Evolutionary conservation across 352 stramenopile species (phyloP), one percentile per base, ranked within the genome.

Genomic region (Phytophthora chlamydospora): DNA sequence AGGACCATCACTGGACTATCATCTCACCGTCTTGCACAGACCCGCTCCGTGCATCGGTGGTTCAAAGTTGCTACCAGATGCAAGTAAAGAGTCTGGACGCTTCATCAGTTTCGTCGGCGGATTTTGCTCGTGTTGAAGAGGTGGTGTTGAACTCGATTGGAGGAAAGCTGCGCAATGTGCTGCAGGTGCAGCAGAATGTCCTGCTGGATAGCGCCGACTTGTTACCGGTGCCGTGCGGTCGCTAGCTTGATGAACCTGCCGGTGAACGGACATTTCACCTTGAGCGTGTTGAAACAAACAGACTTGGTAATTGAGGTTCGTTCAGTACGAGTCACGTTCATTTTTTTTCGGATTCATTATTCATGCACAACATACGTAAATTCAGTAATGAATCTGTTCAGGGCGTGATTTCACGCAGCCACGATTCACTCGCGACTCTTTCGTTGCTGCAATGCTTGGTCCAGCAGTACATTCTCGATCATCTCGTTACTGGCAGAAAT

Each of bases 381-480:
- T 43, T 19, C 2, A 27, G 21, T 27, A 12, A 8, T 49, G 24
- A 27, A 49, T 34, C 13, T 9, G 21, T 12, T 27, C 27, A 21
- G 12, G 31, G 40, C 16, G 36, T 42, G 36, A 17, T 14, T n/a
- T 42, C 36, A 42, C 17, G 35, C 35, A 19, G n/a, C 11, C 36
- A 9, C 38, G n/a, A 40, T 36, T 49, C 35, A 62, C 21, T 44
- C 35, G 2, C 13, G 27, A 19, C 27, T 33, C 31, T 62, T 67
- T 33, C 51, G 43, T n/a, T 59, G 50, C 24, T 63, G 55, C 24
- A 76, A 38, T 6, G 58, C 52, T 44, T 76, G 62, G 12, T 76
- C 68, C n/a, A 76, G 40, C 34, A 76, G 48, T 13, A 76, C 57
- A 33, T 76, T 76, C 44, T 76, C 62, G 47, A 76, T 76, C 47